Evolutionary conservation across 306 rosid genomes (phyloP).

Genomic region (Quercus engelmannii): DNA sequence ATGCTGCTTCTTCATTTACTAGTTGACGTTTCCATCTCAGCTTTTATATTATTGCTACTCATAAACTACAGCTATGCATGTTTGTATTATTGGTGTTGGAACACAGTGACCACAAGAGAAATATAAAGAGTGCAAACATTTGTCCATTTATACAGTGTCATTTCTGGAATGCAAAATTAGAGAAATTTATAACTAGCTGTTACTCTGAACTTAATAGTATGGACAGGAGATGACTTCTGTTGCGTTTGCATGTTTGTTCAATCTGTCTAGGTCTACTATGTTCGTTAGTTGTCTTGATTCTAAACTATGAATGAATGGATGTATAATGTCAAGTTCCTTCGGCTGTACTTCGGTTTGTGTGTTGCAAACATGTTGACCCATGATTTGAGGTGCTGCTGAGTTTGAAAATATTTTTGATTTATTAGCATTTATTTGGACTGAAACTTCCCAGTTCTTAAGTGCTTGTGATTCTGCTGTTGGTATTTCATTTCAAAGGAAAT

Average conservation of each 20-base stretch:
- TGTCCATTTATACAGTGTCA: background rate
- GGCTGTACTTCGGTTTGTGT: background rate
- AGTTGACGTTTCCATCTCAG: slow-evolving; percentile 13
- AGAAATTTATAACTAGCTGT: background rate
- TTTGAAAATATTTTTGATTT: background rate
- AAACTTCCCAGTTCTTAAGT: background rate
- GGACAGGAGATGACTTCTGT: background rate
- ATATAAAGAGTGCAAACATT: background rate
- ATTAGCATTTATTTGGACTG: background rate
- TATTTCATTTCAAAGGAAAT: background rate
- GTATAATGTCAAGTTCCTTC: background rate
- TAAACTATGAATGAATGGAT: background rate
- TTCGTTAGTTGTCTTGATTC: background rate
- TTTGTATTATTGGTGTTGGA: background rate
- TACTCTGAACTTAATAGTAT: background rate
- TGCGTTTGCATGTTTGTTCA: background rate
- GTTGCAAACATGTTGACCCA: background rate
- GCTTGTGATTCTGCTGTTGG: background rate
- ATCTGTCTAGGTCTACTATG: background rate
- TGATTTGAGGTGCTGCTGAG: background rate
- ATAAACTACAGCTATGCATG: slow-evolving; percentile 10
- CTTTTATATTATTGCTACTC: slow-evolving; percentile 4
- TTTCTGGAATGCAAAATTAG: background rate
- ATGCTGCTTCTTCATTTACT: slow-evolving; percentile 19
- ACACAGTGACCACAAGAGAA: background rate